Evolutionary conservation across 441 rosid genomes (phyloP).

Genomic region (Populus hybrid): DNA sequence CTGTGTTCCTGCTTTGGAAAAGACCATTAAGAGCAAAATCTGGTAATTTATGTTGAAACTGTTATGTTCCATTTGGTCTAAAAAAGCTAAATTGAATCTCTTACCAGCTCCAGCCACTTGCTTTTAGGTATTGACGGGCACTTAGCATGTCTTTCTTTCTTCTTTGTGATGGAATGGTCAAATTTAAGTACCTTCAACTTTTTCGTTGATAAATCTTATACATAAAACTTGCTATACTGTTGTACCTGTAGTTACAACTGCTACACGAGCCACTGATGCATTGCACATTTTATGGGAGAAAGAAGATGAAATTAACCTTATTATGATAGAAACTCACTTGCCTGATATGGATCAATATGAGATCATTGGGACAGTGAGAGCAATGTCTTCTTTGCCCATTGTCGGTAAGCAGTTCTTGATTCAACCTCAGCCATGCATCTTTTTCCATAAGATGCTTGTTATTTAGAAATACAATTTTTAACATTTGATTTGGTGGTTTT

Average conservation of each 20-base stretch:
- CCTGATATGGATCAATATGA: constrained; percentile 47
- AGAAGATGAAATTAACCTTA: constrained; percentile 27
- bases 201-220: neutral
- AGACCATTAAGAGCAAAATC: neutral
- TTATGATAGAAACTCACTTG: constrained; percentile 40
- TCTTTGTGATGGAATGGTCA: neutral
- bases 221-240: neutral
- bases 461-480: neutral
- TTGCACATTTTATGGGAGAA: constrained; percentile 26
- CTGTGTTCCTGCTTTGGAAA: neutral
- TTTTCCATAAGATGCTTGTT: neutral
- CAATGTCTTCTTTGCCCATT: constrained; percentile 33
- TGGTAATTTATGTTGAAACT: neutral
- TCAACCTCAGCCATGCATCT: neutral
- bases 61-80: neutral
- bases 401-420: constrained; percentile 32
- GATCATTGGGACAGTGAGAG: constrained; percentile 36
- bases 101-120: neutral
- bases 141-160: neutral
- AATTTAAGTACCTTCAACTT: neutral
- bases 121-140: neutral
- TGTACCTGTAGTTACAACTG: constrained; percentile 35
- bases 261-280: constrained; percentile 35
- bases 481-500: constrained; percentile 1
- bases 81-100: neutral